Conservation (phyloP, 139 green algal genomes). For the Picochlorum sp. region DNA sequence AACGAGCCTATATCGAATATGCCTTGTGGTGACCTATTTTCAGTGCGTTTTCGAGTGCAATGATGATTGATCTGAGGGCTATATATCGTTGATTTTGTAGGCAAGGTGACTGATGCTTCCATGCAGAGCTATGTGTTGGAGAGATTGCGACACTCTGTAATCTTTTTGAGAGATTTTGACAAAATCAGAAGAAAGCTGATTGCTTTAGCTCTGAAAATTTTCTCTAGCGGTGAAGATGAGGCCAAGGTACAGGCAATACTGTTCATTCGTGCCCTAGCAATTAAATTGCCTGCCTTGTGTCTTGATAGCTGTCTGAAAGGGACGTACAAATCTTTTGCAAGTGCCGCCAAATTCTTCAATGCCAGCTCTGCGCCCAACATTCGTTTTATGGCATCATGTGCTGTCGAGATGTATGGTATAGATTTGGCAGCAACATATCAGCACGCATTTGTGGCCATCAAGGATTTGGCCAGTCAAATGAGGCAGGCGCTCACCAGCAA, state of each 20-base stretch:
- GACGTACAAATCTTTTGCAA: constrained; percentile 65
- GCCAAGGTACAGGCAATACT: constrained; percentile 73
- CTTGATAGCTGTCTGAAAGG: constrained; percentile 67
- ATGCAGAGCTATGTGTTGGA: constrained; percentile 73
- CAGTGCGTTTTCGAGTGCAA: background rate
- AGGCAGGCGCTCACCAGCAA: constrained; percentile 72
- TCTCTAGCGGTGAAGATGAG: constrained; percentile 47
- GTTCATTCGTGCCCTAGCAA: constrained; percentile 69
- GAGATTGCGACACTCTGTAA: constrained; percentile 48
- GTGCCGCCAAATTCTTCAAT: constrained; percentile 83
- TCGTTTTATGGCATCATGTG: constrained; percentile 75
- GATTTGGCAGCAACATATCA: constrained; percentile 57
- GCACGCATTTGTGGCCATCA: constrained; percentile 72
- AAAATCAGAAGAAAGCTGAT: constrained; percentile 66
- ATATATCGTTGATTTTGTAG: constrained; percentile 18
- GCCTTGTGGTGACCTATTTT: background rate
- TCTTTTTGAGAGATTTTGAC: constrained; percentile 60
- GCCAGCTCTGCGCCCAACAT: constrained; percentile 59
- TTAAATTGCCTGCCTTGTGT: constrained; percentile 46
- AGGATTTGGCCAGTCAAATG: constrained; percentile 77
- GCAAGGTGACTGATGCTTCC: constrained; percentile 50
- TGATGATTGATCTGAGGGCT: background rate
- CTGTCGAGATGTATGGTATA: constrained; percentile 77
- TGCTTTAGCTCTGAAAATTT: constrained; percentile 60
- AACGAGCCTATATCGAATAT: constrained; percentile 6